phyloP scores from a whole-genome alignment of 768 basidiomycete genomes.

The Lentinula guzmanii region DNA sequence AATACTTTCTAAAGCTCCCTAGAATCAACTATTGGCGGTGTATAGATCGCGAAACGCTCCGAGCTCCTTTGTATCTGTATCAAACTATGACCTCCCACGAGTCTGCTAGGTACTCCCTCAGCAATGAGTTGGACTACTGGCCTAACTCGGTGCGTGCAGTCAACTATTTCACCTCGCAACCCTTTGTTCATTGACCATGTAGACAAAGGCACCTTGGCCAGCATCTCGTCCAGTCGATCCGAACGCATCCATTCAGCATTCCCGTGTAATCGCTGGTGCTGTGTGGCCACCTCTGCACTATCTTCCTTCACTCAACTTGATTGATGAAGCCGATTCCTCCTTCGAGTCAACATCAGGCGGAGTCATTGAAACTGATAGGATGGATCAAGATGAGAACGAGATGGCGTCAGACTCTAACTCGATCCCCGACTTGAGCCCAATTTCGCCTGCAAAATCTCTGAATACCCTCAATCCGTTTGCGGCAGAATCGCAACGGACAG shows the following conservation, averaged over 20 bases:
- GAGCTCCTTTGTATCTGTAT: background rate
- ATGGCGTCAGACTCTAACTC: background rate
- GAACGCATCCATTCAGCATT: background rate
- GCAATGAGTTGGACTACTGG: background rate
- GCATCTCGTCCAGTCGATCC: background rate
- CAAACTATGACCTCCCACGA: background rate
- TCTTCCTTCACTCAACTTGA: background rate
- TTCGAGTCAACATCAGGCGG: background rate
- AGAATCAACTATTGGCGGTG: too few relatives aligned
- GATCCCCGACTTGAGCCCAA: background rate
- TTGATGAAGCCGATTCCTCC: background rate
- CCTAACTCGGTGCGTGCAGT: background rate
- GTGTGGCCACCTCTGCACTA: background rate
- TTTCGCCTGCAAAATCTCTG: background rate
- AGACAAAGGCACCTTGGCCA: background rate
- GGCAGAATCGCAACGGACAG: background rate
- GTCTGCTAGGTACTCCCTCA: background rate
- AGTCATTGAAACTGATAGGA: background rate
- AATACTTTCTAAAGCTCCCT: too few relatives aligned
- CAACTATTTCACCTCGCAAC: background rate
- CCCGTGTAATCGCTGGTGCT: background rate
- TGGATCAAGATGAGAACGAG: background rate
- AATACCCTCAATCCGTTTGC: background rate
- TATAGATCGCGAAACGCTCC: too few relatives aligned
- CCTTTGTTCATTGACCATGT: background rate